Evolutionary conservation across 78 protist genomes (phyloP).

Genomic region (Bodo saltans): DNA sequence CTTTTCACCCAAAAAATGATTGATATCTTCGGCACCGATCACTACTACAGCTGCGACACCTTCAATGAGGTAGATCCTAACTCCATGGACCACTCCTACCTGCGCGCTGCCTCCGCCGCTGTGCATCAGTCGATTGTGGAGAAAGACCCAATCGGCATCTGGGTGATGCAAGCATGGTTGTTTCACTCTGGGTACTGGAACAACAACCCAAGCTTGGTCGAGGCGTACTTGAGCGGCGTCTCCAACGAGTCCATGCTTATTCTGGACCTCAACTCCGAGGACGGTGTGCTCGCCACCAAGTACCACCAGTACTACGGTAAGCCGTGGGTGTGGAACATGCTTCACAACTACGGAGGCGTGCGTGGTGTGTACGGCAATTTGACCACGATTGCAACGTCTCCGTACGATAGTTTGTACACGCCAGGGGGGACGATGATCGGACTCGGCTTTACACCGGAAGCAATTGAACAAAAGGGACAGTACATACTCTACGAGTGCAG

Average conservation of each 20-base stretch:
- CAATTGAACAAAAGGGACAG: conserved; percentile 66
- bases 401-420: neutral
- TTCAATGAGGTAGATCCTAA: conserved; percentile 74
- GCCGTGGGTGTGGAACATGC: conserved; percentile 67
- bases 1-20: conserved; percentile 29
- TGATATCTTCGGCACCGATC: conserved; percentile 64
- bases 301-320: conserved; percentile 61
- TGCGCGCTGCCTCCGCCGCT: conserved; percentile 14
- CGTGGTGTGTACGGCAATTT: conserved; percentile 62
- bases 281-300: conserved; percentile 49
- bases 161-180: conserved; percentile 83
- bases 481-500: conserved; percentile 54
- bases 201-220: conserved; percentile 4
- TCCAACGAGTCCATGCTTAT: conserved; percentile 54
- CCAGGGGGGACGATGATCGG: conserved; percentile 48
- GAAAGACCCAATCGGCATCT: conserved; percentile 69
- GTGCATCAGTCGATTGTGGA: conserved; percentile 33
- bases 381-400: conserved; percentile 42
- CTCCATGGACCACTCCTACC: conserved; percentile 20
- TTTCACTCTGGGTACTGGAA: conserved; percentile 60
- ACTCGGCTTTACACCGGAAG: conserved; percentile 73
- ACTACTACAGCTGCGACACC: conserved; percentile 68
- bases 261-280: conserved; percentile 70
- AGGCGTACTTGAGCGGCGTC: conserved; percentile 67
- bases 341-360: conserved; percentile 75